Evolutionary conservation across 352 stramenopile species (phyloP).

Genomic region (Aphanomyces invadans): DNA sequence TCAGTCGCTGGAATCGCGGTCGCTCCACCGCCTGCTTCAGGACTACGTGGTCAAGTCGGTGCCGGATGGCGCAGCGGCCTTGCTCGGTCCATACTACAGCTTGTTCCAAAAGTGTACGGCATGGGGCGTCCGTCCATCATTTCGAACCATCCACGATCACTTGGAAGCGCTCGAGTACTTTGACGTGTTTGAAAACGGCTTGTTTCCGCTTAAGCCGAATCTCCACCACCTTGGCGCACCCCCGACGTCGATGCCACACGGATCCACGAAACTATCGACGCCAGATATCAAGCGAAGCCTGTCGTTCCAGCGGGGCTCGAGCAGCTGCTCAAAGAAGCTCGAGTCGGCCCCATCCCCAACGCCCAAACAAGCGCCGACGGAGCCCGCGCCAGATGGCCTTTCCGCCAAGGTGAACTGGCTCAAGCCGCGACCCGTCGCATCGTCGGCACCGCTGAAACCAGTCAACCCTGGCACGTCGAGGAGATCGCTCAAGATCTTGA

Average conservation of each 20-base stretch:
- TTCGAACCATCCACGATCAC: conserved; percentile 72
- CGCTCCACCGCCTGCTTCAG: conserved; percentile 63
- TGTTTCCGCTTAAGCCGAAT: conserved; percentile 66
- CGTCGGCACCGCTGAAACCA: conserved; percentile 4
- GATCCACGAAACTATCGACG: not conserved
- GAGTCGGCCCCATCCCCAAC: not conserved
- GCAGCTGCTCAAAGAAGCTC: conserved; percentile 5
- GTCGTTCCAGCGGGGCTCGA: conserved; percentile 10
- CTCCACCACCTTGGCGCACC: not conserved
- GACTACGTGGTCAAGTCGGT: conserved; percentile 64
- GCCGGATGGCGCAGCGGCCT: conserved; percentile 42
- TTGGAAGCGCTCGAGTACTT: conserved; percentile 74
- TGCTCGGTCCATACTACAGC: conserved; percentile 54
- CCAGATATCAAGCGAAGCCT: conserved; percentile 11
- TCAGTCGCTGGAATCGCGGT: conserved; percentile 59
- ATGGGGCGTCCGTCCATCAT: conserved; percentile 71
- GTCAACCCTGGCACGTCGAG: conserved; percentile 35
- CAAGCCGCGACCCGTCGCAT: conserved; percentile 57
- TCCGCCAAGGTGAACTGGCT: conserved; percentile 60
- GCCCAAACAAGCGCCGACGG: no score
- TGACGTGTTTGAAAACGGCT: conserved; percentile 59
- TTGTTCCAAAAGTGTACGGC: conserved; percentile 67
- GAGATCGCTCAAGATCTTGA: conserved; percentile 74
- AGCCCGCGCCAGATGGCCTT: not conserved
- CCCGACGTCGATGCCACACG: not conserved